Evolutionary conservation across 2,329 filamentous ascomycete species (phyloP).

Genomic region (Cladosporium sp.): DNA sequence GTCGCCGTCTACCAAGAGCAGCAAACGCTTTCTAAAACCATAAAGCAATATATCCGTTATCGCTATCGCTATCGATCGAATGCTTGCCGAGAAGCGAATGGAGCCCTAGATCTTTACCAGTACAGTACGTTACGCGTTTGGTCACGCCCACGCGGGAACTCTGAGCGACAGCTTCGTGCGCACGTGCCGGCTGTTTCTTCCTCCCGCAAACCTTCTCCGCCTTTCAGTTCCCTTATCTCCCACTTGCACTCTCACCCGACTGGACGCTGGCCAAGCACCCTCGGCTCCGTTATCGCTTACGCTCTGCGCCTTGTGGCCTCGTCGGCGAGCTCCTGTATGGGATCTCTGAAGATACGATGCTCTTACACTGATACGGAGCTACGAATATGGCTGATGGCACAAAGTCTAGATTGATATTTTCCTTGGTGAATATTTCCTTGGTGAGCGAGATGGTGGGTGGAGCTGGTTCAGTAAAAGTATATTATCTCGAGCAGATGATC

Average conservation of each 20-base stretch:
- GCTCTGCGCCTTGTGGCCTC: not conserved
- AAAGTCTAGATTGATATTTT: slow-evolving; percentile 1
- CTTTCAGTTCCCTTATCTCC: slow-evolving; percentile 1
- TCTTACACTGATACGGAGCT: not conserved
- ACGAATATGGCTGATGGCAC: not conserved
- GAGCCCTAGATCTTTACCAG: not conserved
- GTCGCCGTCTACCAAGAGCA: not conserved
- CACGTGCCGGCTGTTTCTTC: not conserved
- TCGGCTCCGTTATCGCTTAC: slow-evolving; percentile 4
- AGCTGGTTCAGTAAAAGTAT: not conserved
- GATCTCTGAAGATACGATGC: not conserved
- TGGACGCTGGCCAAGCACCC: not conserved
- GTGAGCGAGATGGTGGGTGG: not conserved
- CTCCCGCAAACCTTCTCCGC: slow-evolving; percentile 2
- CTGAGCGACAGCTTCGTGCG: not conserved
- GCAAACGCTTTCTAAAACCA: slow-evolving; percentile 1
- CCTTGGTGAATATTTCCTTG: not conserved
- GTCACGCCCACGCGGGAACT: not conserved
- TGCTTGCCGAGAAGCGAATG: not conserved
- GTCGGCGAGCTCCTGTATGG: slow-evolving; percentile 1
- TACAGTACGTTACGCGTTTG: not conserved
- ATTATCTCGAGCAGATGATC: not conserved
- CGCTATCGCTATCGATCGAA: not conserved
- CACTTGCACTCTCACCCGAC: not conserved
- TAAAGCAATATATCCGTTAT: not conserved